Conservation (phyloP, 2,329 filamentous ascomycete genomes). For the Exophiala xenobiotica region DNA sequence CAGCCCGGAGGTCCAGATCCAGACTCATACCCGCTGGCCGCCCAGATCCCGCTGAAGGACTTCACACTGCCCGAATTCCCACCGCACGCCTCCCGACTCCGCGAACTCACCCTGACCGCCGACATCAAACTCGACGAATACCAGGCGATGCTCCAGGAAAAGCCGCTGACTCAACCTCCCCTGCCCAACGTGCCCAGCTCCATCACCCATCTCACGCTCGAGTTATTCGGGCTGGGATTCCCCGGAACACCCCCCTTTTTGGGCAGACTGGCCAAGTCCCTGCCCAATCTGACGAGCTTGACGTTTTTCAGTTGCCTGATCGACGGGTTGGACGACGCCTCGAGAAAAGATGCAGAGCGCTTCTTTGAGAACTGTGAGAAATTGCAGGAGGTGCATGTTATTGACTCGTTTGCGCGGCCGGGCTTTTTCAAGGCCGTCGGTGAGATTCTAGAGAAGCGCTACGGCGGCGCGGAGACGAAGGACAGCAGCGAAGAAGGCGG, state of each 20-base stretch:
- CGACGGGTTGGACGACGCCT: slow-evolving; percentile 42
- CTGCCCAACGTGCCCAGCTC: slow-evolving; percentile 41
- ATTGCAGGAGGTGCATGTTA: slow-evolving; percentile 46
- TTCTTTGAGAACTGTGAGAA: slow-evolving; percentile 41
- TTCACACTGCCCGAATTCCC: slow-evolving; percentile 50
- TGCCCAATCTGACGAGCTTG: slow-evolving; percentile 44
- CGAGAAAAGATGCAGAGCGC: slow-evolving; percentile 40
- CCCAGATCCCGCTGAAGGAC: slow-evolving; percentile 47
- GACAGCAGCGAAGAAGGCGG: neutral
- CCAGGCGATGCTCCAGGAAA: slow-evolving; percentile 38
- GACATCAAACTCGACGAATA: slow-evolving; percentile 52
- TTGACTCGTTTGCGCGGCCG: slow-evolving; percentile 47
- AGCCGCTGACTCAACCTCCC: slow-evolving; percentile 17
- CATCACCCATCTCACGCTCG: slow-evolving; percentile 48
- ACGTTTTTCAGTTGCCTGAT: slow-evolving; percentile 50
- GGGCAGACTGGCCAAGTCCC: slow-evolving; percentile 38
- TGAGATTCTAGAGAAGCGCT: slow-evolving; percentile 26
- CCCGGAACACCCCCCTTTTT: slow-evolving; percentile 43
- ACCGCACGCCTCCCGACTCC: slow-evolving; percentile 42
- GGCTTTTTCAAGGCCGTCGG: slow-evolving; percentile 41
- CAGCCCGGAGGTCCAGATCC: too few species aligned
- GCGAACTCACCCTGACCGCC: slow-evolving; percentile 48
- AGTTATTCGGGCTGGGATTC: slow-evolving; percentile 51
- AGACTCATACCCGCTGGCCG: slow-evolving; percentile 37
- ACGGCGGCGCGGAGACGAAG: neutral